Percentiles rank a stretch among this genome's conserved stretches.
Evolutionary conservation across 495 filamentous ascomycete genomes (phyloP).

Genomic region (Trichoderma erinaceum): DNA sequence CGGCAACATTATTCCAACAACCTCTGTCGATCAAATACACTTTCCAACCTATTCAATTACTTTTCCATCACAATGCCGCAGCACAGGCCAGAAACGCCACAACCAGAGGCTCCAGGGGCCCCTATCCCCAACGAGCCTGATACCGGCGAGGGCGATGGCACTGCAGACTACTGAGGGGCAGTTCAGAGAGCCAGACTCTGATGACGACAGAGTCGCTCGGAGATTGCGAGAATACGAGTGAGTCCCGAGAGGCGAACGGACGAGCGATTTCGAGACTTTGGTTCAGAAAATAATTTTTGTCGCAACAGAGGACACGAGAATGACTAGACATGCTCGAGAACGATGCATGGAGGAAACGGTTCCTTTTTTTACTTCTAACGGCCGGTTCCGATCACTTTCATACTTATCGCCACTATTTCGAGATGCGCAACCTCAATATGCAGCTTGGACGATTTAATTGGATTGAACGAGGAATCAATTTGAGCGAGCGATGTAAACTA

Average conservation of each 20-base stretch:
- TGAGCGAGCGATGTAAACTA: slow-evolving; percentile 4
- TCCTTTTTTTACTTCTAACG: neutral
- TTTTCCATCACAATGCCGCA: slow-evolving; percentile 1
- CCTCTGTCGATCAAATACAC: neutral
- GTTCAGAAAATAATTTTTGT: neutral
- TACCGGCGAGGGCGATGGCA: slow-evolving; percentile 7
- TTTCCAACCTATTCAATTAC: neutral
- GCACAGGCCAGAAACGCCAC: slow-evolving; percentile 9
- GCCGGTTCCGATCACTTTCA: neutral
- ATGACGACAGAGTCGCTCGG: neutral
- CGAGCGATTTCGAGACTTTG: neutral
- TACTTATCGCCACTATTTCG: neutral
- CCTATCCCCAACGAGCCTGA: slow-evolving; percentile 6
- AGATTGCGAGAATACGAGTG: neutral
- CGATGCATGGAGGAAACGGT: neutral
- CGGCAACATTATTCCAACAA: neutral
- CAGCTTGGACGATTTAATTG: neutral
- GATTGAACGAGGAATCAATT: neutral
- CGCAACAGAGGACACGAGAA: neutral
- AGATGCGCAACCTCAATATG: neutral
- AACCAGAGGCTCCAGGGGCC: neutral
- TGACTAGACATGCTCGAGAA: neutral
- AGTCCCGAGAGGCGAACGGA: neutral
- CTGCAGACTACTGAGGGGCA: slow-evolving; percentile 10
- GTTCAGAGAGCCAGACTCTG: neutral